These are phyloP conservation scores for Cryphonectria carpinicola DNA, from an alignment of 2,329 filamentous ascomycete genomes.

Conservation along the genomic window DNA sequence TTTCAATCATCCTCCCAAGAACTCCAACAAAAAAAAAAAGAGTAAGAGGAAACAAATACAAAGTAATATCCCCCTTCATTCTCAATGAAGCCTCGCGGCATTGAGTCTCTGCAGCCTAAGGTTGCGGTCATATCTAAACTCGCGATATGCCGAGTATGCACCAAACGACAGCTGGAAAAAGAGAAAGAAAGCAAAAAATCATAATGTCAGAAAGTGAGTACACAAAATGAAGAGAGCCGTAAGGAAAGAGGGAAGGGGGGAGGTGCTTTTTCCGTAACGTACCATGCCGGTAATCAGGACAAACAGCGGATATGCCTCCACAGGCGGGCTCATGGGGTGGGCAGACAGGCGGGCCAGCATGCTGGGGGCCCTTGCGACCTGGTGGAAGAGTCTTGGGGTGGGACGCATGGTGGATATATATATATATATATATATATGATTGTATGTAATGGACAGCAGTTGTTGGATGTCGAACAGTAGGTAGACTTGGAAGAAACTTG, in stretches of 20 bases:
- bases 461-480: too few relatives aligned
- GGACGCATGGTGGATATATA: constrained; percentile 19
- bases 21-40: too few relatives aligned
- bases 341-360: constrained; percentile 22
- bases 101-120: constrained; percentile 25
- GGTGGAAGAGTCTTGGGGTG: constrained; percentile 26
- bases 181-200: too few relatives aligned
- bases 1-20: neutral
- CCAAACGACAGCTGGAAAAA: constrained; percentile 19
- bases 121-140: constrained; percentile 27
- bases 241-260: too few relatives aligned
- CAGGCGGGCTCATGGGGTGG: constrained; percentile 27
- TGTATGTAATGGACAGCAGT: neutral
- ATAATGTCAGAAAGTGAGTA: neutral
- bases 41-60: neutral
- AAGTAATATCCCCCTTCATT: too few relatives aligned
- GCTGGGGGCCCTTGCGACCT: constrained; percentile 16
- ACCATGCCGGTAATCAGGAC: constrained; percentile 28
- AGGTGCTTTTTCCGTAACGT: neutral
- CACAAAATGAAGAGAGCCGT: too few relatives aligned
- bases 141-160: constrained; percentile 24
- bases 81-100: constrained; percentile 15
- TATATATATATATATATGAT: too few relatives aligned
- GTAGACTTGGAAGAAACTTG: too few relatives aligned
- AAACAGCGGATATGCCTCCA: constrained; percentile 25